Evolutionary conservation across 1,139 yeast genomes (phyloP).

Genomic region (Kodamaea plutei): DNA sequence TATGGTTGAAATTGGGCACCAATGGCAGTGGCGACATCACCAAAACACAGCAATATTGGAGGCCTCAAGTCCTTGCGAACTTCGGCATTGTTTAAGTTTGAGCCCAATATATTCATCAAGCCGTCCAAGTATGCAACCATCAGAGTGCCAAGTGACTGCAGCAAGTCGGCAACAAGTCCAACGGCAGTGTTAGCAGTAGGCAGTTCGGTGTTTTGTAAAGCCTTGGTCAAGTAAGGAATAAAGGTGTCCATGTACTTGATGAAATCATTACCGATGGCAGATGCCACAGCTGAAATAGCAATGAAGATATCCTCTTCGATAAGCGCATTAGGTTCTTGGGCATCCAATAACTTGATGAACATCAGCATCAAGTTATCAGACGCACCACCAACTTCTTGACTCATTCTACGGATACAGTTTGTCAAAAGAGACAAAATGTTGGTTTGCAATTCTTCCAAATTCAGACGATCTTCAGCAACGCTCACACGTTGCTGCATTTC

Average conservation of each 20-base stretch:
- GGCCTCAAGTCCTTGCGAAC: slow-evolving; percentile 83
- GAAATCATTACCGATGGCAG: slow-evolving; percentile 68
- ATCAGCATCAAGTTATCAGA: slow-evolving; percentile 83
- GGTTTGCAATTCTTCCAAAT: slow-evolving; percentile 84
- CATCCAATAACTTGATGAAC: slow-evolving; percentile 63
- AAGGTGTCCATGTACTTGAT: slow-evolving; percentile 75
- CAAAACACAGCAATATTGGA: slow-evolving; percentile 87
- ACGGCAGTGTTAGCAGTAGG: slow-evolving; percentile 86
- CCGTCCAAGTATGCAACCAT: slow-evolving; percentile 73
- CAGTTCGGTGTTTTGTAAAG: slow-evolving; percentile 76
- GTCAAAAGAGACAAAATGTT: slow-evolving; percentile 85
- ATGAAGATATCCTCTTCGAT: slow-evolving; percentile 93
- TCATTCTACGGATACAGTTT: slow-evolving; percentile 81
- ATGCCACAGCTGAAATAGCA: slow-evolving; percentile 86
- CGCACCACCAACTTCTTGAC: slow-evolving; percentile 58
- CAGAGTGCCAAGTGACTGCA: slow-evolving; percentile 79
- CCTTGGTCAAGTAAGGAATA: slow-evolving; percentile 74
- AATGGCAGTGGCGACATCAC: slow-evolving; percentile 89
- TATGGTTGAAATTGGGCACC: slow-evolving; percentile 75
- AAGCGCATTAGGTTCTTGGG: slow-evolving; percentile 64
- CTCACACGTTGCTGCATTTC: slow-evolving; percentile 49
- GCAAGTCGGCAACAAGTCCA: slow-evolving; percentile 93
- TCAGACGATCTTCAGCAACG: slow-evolving; percentile 66
- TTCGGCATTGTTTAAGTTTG: slow-evolving; percentile 58
- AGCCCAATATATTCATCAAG: slow-evolving; percentile 78